Evolutionary conservation across 352 stramenopile species (phyloP).

Genomic region (Globisporangium acanthophoron): DNA sequence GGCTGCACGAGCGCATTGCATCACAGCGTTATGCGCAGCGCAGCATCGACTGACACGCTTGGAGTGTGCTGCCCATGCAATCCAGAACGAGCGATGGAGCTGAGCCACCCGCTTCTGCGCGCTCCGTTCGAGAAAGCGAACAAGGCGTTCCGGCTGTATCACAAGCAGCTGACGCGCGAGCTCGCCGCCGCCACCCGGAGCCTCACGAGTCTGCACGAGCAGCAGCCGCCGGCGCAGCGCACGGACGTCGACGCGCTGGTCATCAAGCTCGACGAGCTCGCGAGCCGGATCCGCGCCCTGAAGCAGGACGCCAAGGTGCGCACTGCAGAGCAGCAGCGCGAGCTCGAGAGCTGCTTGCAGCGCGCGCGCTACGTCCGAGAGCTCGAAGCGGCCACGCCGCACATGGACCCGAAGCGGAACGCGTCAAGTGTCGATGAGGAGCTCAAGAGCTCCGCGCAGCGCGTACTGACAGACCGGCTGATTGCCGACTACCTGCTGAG

Average conservation of each 20-base stretch:
- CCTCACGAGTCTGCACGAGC: conserved; percentile 43
- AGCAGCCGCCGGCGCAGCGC: conserved; percentile 55
- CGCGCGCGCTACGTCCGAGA: conserved; percentile 39
- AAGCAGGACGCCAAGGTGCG: conserved; percentile 48
- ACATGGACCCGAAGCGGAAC: conserved; percentile 9
- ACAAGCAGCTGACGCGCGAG: conserved; percentile 76
- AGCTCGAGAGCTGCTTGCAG: conserved; percentile 47
- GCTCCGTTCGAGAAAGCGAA: conserved; percentile 72
- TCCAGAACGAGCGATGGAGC: conserved; percentile 28
- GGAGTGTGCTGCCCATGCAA: background rate
- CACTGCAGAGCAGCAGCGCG: conserved; percentile 37
- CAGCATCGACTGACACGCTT: background rate
- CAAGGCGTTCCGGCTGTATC: conserved; percentile 71
- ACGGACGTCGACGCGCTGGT: conserved; percentile 59
- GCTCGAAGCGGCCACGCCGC: conserved; percentile 21
- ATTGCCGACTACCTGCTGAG: conserved; percentile 74
- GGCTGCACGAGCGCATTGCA: no score
- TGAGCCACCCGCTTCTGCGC: conserved; percentile 66
- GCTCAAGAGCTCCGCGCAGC: conserved; percentile 13
- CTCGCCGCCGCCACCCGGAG: conserved; percentile 36
- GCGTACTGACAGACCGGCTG: conserved; percentile 36
- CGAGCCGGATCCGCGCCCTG: conserved; percentile 32
- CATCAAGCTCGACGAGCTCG: conserved; percentile 33
- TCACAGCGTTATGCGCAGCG: no score
- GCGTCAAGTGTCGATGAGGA: conserved; percentile 8